Base-by-base conservation (phyloP, 2,329 filamentous ascomycete species). In the Golovinomyces cichoracearum region DNA sequence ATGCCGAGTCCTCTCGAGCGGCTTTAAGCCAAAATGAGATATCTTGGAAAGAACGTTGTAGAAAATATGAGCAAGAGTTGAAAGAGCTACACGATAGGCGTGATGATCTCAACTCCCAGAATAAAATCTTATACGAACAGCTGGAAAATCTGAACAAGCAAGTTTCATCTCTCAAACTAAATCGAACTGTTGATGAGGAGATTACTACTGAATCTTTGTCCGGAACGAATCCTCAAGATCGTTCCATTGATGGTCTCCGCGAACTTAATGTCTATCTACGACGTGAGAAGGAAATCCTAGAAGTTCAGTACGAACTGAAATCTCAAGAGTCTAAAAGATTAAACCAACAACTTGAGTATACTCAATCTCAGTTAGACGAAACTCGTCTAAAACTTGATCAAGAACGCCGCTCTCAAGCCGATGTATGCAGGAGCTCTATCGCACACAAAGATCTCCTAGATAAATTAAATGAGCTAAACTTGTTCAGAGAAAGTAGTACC, bases 241-340 rank as follows among this genome's bases (percentile, higher is more conserved):
- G 74, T 31, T 76, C 74, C 37, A 66, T 78, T 9, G 82, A 84
- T 54, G 83, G 82, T 48, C 73, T 93, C 9, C 81, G 90, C 52
- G 88, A 95, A 58, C 74, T 98, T 50, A 92, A 93, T 64, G 80
- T 75, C 52, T 98, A 90, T 62, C 68, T 98, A 52, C 80, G 88
- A 42, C 80, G 84, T 38, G 92, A 98, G 65, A 98, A 95, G 68
- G 90, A 95, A 61, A 95, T 98, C 54, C 73, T 94, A 7, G 88
- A 98, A 57, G 83, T 94, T n/a, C 88, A 95, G 59, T 82, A 85
- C 57, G 86, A 94, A 56, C 70, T 95, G 41, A 86, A 88, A 57
- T 71, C 78, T 0, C 83, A 93, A 57, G 90, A 98, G 63, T 72
- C 76, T 48, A 93, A 92, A 64, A 77, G 90, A 48, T 65, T 94